Evolutionary conservation across 176 grass and related monocot species (phyloP).

Genomic region (Oryza australiensis): DNA sequence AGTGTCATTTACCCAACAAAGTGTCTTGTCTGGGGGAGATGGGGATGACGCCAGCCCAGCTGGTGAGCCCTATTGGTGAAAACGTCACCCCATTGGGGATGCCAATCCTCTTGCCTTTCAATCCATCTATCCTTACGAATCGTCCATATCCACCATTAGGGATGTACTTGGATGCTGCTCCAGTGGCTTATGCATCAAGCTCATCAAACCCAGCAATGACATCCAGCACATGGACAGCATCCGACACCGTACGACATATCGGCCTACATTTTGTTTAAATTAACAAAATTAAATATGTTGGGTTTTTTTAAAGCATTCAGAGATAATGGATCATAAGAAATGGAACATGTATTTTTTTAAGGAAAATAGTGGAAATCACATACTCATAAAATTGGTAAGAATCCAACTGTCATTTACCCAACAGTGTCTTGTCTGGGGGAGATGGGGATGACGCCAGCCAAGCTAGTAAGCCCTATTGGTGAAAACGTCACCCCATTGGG

Average conservation of each 20-base stretch:
- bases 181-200: constrained; percentile 28
- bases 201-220: constrained; percentile 47
- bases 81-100: too few relatives aligned
- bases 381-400: too few relatives aligned
- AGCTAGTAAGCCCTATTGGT: constrained; percentile 53
- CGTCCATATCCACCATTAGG: constrained; percentile 40
- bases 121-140: constrained; percentile 42
- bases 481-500: too few relatives aligned
- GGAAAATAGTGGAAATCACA: too few relatives aligned
- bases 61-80: constrained; percentile 53
- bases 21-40: constrained; percentile 44
- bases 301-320: too few relatives aligned
- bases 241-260: constrained; percentile 42
- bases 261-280: constrained; percentile 17
- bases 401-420: constrained; percentile 30
- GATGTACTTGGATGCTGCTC: constrained; percentile 32
- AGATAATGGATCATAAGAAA: too few relatives aligned
- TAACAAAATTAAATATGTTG: too few relatives aligned
- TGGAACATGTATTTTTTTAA: too few relatives aligned
- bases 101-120: constrained; percentile 46
- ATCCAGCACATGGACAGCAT: constrained; percentile 45
- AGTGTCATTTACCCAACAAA: constrained; percentile 36
- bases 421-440: constrained; percentile 41
- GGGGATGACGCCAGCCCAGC: constrained; percentile 42
- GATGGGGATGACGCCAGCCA: constrained; percentile 39